Evolutionary conservation across 495 filamentous ascomycete genomes (phyloP).

Genomic region (Aspergillus saccharolyticus): DNA sequence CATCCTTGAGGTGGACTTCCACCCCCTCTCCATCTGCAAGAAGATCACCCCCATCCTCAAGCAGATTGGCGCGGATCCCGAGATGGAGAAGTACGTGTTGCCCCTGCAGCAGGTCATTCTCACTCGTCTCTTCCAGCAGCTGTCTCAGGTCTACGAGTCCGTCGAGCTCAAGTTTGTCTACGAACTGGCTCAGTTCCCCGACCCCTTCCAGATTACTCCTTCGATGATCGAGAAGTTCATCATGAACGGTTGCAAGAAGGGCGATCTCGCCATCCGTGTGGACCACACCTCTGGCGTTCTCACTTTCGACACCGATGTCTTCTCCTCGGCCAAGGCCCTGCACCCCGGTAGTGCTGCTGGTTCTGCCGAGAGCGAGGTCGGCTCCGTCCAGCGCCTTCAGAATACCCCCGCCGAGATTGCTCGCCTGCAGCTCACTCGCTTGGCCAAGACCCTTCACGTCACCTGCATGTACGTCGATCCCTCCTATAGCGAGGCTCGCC

Average conservation of each 20-base stretch:
- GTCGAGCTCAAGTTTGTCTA: constrained; percentile 93
- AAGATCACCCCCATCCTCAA: constrained; percentile 96
- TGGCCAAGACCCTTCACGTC: constrained; percentile 85
- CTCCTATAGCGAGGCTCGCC: constrained; percentile 70
- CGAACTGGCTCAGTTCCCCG: constrained; percentile 90
- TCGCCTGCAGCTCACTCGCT: constrained; percentile 83
- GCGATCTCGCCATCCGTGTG: constrained; percentile 92
- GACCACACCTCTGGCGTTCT: constrained; percentile 91
- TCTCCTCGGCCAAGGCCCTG: constrained; percentile 91
- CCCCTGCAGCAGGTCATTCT: constrained; percentile 98
- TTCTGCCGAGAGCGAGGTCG: constrained; percentile 80
- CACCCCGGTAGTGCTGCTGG: constrained; percentile 80
- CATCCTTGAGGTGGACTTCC: constrained; percentile 98
- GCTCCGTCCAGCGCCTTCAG: constrained; percentile 89
- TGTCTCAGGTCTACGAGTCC: constrained; percentile 98
- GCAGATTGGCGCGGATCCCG: constrained; percentile 88
- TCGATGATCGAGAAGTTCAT: constrained; percentile 99
- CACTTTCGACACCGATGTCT: constrained; percentile 96
- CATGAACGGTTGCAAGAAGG: constrained; percentile 99
- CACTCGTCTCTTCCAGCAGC: constrained; percentile 95
- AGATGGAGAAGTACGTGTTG: constrained; percentile 93
- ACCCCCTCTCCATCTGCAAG: constrained; percentile 96
- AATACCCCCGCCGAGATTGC: constrained; percentile 98
- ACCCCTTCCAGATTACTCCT: constrained; percentile 89
- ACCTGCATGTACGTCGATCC: constrained; percentile 95